Conservation (phyloP, 495 filamentous ascomycete species). For the Penicillium psychrofluorescens region DNA sequence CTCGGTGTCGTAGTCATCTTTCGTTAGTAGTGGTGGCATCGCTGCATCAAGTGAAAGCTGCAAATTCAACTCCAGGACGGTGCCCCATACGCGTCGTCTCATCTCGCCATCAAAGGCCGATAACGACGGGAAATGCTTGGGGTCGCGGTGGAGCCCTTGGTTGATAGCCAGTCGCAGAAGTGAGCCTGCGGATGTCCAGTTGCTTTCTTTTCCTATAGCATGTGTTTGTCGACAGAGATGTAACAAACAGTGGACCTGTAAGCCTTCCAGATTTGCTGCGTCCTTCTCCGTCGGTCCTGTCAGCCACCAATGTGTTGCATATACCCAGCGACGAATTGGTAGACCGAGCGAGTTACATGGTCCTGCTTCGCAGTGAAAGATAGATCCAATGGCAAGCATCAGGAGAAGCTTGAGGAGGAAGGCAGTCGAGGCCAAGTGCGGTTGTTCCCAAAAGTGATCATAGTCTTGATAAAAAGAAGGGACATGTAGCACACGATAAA, state of each 20-base stretch:
- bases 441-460: constrained; percentile 32
- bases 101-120: constrained; percentile 42
- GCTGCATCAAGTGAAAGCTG: constrained; percentile 44
- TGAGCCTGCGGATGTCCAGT: constrained; percentile 42
- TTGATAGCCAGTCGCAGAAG: constrained; percentile 41
- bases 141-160: constrained; percentile 50
- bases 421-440: constrained; percentile 14
- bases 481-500: constrained; percentile 50
- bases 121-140: constrained; percentile 37
- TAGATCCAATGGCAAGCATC: constrained; percentile 39
- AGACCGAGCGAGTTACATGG: constrained; percentile 17
- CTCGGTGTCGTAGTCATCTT: constrained; percentile 44
- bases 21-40: constrained; percentile 40
- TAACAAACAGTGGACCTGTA: constrained; percentile 46
- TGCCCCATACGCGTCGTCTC: constrained; percentile 49
- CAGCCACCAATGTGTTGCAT: constrained; percentile 48
- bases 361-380: constrained; percentile 21
- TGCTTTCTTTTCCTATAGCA: constrained; percentile 32
- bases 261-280: constrained; percentile 26
- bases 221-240: constrained; percentile 41
- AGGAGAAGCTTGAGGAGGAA: constrained; percentile 30
- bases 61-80: constrained; percentile 45
- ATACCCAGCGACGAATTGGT: constrained; percentile 38
- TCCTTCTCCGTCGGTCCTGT: constrained; percentile 41
- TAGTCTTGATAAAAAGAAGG: constrained; percentile 47